A percentile compares a stretch with the other conserved stretches of the same genome.
phyloP scores from a whole-genome alignment of 805 yeast species.

The Cyberlindnera sargentensis region DNA sequence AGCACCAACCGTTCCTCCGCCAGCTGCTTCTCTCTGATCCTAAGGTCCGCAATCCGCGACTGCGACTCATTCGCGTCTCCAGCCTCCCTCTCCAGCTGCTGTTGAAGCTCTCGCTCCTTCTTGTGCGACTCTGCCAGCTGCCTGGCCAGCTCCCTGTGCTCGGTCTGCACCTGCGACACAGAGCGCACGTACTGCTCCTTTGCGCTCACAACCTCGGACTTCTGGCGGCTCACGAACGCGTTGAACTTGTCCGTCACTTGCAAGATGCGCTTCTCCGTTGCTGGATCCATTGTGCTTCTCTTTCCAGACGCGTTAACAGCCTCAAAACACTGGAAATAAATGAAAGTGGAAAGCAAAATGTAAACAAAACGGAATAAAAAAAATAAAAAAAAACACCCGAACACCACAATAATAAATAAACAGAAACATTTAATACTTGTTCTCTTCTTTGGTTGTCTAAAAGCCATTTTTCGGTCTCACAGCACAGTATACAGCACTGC shows the following conservation, averaged over 20 bases:
- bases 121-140: constrained; percentile 3
- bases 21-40: constrained; percentile 30
- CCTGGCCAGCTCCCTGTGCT: constrained; percentile 26
- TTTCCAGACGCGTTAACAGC: too few species aligned
- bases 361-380: too few species aligned
- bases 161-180: constrained; percentile 27
- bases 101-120: constrained; percentile 10
- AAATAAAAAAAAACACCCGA: too few species aligned
- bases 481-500: too few species aligned
- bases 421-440: too few species aligned
- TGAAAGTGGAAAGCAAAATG: too few species aligned
- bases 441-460: too few species aligned
- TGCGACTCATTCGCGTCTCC: constrained; percentile 27
- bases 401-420: too few species aligned
- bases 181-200: constrained; percentile 29
- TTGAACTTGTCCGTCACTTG: constrained; percentile 33
- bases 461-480: too few species aligned
- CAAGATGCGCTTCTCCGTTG: constrained; percentile 28
- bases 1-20: constrained; percentile 24
- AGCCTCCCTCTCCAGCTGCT: constrained; percentile 7
- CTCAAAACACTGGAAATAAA: too few species aligned
- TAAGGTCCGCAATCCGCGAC: constrained; percentile 27
- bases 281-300: neutral
- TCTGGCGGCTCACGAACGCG: constrained; percentile 26
- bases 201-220: constrained; percentile 27